These are phyloP conservation scores for Linnemannia elongata DNA, from an alignment of 192 early-diverging fungal species.

Conservation along the genomic window DNA sequence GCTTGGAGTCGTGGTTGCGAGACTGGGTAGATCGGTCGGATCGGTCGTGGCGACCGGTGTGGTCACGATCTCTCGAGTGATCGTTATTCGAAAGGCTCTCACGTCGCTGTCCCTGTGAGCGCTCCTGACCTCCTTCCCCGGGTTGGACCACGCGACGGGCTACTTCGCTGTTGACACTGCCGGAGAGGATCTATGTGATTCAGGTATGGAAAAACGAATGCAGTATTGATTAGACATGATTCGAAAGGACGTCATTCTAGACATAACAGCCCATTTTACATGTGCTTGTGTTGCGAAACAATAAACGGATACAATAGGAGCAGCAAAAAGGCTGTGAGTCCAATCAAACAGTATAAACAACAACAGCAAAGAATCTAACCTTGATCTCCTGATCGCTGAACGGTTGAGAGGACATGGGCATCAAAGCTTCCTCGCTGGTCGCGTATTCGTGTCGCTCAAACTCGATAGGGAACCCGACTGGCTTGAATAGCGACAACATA, in stretches of 20 bases:
- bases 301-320: neutral
- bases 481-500: conserved; percentile 78
- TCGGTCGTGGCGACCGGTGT: conserved; percentile 17
- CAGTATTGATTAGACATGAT: neutral
- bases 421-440: conserved; percentile 65
- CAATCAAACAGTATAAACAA: neutral
- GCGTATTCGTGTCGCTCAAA: conserved; percentile 77
- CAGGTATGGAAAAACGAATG: too few species aligned
- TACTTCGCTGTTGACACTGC: conserved; percentile 33
- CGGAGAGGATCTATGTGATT: conserved; percentile 11
- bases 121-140: conserved; percentile 25
- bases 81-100: conserved; percentile 22
- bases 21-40: conserved; percentile 5
- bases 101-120: conserved; percentile 12
- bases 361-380: conserved; percentile 67
- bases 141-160: conserved; percentile 20
- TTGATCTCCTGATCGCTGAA: conserved; percentile 69
- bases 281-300: neutral
- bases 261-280: too few species aligned
- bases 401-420: conserved; percentile 68
- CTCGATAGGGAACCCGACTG: conserved; percentile 64
- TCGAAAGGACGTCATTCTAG: neutral
- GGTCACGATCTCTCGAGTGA: neutral
- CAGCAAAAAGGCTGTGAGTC: neutral
- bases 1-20: conserved; percentile 17